These are phyloP conservation scores for Ophiostoma montium DNA, from an alignment of 2,329 filamentous ascomycete species.

Conservation along the genomic window DNA sequence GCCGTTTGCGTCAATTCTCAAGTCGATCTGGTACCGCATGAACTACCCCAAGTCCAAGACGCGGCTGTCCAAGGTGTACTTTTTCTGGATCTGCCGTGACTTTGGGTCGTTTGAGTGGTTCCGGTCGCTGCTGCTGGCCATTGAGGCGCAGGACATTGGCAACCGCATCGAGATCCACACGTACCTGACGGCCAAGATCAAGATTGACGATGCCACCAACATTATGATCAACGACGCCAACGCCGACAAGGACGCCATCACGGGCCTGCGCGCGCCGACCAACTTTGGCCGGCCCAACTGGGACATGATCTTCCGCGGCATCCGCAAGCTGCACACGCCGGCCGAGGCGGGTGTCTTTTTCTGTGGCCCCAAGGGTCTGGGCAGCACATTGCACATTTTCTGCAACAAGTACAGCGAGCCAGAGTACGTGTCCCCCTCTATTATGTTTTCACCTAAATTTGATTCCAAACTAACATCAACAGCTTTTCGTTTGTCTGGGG, in stretches of 20 bases:
- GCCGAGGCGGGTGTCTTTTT: conserved; percentile 70
- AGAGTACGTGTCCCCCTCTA: conserved; percentile 39
- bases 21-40: conserved; percentile 89
- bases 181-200: conserved; percentile 77
- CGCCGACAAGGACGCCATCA: conserved; percentile 72
- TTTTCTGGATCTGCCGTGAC: conserved; percentile 85
- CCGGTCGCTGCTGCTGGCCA: conserved; percentile 66
- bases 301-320: conserved; percentile 79
- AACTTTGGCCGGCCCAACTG: conserved; percentile 81
- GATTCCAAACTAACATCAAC: not conserved
- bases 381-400: conserved; percentile 63
- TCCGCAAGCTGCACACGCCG: conserved; percentile 63
- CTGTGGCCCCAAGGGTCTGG: conserved; percentile 69
- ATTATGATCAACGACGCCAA: conserved; percentile 89
- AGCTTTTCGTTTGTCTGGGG: conserved; percentile 55
- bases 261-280: conserved; percentile 65
- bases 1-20: conserved; percentile 76
- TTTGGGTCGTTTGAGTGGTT: conserved; percentile 88
- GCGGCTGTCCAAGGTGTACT: conserved; percentile 72
- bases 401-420: conserved; percentile 82
- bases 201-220: conserved; percentile 72
- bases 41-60: conserved; percentile 74
- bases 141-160: conserved; percentile 73
- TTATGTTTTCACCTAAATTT: not conserved
- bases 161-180: conserved; percentile 81